Evolutionary conservation across 371 early-diverging fungal species (phyloP).

Genomic region (Mortierella sp.): DNA sequence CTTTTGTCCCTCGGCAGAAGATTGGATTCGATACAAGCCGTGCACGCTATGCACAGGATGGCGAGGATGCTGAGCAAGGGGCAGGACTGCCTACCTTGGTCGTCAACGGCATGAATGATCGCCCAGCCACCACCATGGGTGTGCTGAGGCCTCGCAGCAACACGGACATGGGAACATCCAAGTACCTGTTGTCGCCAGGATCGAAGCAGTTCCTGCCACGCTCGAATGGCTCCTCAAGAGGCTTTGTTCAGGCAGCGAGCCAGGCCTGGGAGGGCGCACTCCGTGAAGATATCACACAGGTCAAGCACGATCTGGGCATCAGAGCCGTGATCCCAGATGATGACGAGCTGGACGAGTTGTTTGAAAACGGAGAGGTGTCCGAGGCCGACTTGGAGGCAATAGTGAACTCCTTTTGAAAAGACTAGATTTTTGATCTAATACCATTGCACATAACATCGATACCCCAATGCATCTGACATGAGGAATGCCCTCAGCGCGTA

Average conservation of each 20-base stretch:
- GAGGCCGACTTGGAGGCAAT: conserved; percentile 47
- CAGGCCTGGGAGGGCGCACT: conserved; percentile 46
- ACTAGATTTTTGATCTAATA: too few relatives aligned
- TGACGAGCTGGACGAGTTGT: conserved; percentile 48
- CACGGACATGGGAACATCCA: conserved; percentile 25
- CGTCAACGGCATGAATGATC: conserved; percentile 22
- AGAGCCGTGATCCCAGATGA: conserved; percentile 35
- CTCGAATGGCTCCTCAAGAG: conserved; percentile 1
- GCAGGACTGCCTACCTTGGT: conserved; percentile 36
- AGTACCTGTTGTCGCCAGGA: conserved; percentile 34
- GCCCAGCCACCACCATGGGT: neutral
- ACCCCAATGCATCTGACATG: too few relatives aligned
- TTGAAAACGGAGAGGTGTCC: conserved; percentile 38
- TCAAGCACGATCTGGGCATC: conserved; percentile 41
- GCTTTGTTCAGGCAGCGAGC: conserved; percentile 45
- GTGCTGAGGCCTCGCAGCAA: neutral
- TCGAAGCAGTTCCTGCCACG: conserved; percentile 32
- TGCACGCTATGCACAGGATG: conserved; percentile 25
- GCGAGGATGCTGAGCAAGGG: conserved; percentile 47
- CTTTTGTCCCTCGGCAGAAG: conserved; percentile 31
- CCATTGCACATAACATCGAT: neutral
- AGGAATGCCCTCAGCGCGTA: too few relatives aligned
- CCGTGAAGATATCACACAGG: conserved; percentile 25
- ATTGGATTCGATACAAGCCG: neutral
- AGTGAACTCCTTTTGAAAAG: conserved; percentile 8